These are phyloP conservation scores for Heterococcus sp. DNA, from an alignment of 108 stramenopile genomes.

Conservation along the genomic window DNA sequence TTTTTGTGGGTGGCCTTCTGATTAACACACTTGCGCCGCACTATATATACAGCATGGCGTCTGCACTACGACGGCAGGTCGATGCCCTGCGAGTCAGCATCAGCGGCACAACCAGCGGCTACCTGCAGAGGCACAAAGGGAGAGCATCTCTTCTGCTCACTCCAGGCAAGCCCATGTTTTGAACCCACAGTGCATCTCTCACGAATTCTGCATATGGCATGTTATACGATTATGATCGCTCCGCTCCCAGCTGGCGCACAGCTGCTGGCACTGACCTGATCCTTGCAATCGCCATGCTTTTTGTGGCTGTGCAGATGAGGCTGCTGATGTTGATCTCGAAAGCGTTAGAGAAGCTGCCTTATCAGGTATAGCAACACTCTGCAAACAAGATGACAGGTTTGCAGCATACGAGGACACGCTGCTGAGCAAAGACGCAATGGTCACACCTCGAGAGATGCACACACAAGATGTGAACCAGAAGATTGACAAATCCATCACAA, in stretches of 20 bases:
- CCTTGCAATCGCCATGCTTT: not conserved
- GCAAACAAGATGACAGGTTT: conserved; percentile 16
- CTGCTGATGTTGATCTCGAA: conserved; percentile 37
- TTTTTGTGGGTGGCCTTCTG: too few relatives aligned
- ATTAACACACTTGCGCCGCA: not conserved
- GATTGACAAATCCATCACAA: conserved; percentile 12
- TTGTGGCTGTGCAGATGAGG: conserved; percentile 3
- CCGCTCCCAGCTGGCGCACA: not conserved
- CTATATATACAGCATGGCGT: not conserved
- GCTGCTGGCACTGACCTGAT: not conserved
- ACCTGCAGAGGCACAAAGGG: conserved; percentile 40
- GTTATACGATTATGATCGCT: not conserved
- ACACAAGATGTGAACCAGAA: conserved; percentile 13
- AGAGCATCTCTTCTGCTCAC: conserved; percentile 39
- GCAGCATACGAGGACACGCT: conserved; percentile 30
- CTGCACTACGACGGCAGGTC: conserved; percentile 33
- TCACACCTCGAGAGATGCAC: conserved; percentile 21
- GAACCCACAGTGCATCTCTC: not conserved
- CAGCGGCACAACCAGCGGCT: conserved; percentile 19
- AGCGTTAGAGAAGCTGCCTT: conserved; percentile 35
- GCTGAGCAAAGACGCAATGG: conserved; percentile 35
- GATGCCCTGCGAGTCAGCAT: conserved; percentile 22
- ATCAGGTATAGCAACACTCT: conserved; percentile 5
- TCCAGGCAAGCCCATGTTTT: conserved; percentile 6
- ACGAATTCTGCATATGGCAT: not conserved